Conservation (phyloP, 1,139 yeast genomes). For the Suhomyces terraborum region DNA sequence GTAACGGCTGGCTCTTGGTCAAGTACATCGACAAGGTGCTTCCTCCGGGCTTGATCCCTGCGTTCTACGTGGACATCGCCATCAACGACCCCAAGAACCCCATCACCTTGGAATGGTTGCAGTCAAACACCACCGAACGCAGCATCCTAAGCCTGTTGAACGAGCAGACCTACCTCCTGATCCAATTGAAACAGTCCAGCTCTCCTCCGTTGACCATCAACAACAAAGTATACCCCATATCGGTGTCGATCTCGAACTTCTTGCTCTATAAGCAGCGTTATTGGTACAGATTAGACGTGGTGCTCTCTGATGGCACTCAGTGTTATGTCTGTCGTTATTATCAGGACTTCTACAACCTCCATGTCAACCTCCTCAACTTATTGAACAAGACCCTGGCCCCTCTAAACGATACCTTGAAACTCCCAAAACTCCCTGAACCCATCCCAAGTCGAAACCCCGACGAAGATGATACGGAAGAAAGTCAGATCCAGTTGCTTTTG, state of each 20-base stretch:
- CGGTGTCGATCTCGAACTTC: constrained; percentile 38
- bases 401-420: constrained; percentile 20
- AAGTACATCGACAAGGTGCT: constrained; percentile 42
- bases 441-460: constrained; percentile 29
- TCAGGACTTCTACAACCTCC: constrained; percentile 48
- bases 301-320: constrained; percentile 33
- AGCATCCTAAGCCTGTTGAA: constrained; percentile 12
- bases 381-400: constrained; percentile 20
- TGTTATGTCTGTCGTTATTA: constrained; percentile 40
- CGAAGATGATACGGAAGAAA: constrained; percentile 11
- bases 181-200: constrained; percentile 23
- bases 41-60: constrained; percentile 45
- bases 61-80: constrained; percentile 49
- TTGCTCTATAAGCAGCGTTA: constrained; percentile 37
- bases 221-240: constrained; percentile 34
- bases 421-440: constrained; percentile 50
- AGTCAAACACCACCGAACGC: constrained; percentile 14
- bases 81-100: constrained; percentile 43
- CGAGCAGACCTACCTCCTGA: constrained; percentile 23
- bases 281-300: constrained; percentile 48
- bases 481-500: constrained; percentile 22
- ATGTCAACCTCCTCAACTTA: constrained; percentile 29
- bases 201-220: constrained; percentile 33
- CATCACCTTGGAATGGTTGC: constrained; percentile 41
- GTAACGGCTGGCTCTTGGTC: constrained; percentile 48